phyloP scores from a whole-genome alignment of 805 yeast species.

The Candida michaelii region DNA sequence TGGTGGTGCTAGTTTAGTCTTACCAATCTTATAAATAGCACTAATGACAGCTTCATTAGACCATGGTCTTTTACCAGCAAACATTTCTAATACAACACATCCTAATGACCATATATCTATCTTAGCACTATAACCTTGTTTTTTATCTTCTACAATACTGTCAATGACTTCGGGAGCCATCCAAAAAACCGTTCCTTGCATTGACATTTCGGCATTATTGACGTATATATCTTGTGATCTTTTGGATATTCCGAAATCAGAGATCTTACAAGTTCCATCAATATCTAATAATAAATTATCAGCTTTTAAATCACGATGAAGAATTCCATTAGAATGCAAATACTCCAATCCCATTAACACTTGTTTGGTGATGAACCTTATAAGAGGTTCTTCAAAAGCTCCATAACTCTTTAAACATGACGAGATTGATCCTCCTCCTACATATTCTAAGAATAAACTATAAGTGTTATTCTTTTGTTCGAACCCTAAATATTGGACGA shows the following conservation, averaged over 20 bases:
- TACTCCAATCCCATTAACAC: slow-evolving; percentile 84
- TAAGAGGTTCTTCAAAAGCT: slow-evolving; percentile 74
- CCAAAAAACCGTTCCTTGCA: slow-evolving; percentile 99
- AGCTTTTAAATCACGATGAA: slow-evolving; percentile 93
- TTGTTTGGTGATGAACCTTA: slow-evolving; percentile 72
- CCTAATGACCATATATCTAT: slow-evolving; percentile 98
- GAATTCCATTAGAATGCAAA: slow-evolving; percentile 79
- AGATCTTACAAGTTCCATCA: slow-evolving; percentile 92
- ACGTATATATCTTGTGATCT: slow-evolving; percentile 73
- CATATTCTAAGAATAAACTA: slow-evolving; percentile 89
- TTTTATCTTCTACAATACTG: slow-evolving; percentile 66
- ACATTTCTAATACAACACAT: slow-evolving; percentile 96
- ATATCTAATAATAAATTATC: slow-evolving; percentile 85
- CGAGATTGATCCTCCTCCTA: slow-evolving; percentile 97
- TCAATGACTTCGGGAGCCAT: slow-evolving; percentile 99
- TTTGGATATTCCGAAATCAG: slow-evolving; percentile 95
- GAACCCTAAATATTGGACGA: slow-evolving; percentile 94
- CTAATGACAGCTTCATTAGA: slow-evolving; percentile 92
- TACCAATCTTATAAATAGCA: slow-evolving; percentile 87
- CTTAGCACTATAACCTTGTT: slow-evolving; percentile 95
- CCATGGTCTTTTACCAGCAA: slow-evolving; percentile 98
- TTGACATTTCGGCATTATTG: slow-evolving; percentile 92
- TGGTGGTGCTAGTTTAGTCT: slow-evolving; percentile 88
- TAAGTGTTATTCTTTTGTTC: slow-evolving; percentile 73
- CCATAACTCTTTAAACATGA: slow-evolving; percentile 81